Evolutionary conservation across 2,329 filamentous ascomycete genomes (phyloP).

Genomic region (Coniochaeta sp.): DNA sequence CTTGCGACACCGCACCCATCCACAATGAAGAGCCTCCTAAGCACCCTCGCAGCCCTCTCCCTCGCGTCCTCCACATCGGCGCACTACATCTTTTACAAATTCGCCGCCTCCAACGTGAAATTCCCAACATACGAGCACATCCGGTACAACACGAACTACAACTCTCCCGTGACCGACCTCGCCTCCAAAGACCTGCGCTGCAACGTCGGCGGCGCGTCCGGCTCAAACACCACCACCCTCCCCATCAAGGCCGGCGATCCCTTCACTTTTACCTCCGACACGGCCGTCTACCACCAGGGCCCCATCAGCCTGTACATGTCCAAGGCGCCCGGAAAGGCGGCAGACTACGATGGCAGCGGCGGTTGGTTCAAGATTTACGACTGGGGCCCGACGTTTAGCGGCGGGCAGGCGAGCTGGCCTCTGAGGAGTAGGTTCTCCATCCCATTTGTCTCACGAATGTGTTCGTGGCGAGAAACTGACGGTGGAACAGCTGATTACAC

Average conservation of each 20-base stretch:
- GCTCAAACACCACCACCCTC: conserved; percentile 25
- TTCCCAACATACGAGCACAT: conserved; percentile 30
- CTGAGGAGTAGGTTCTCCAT: conserved; percentile 14
- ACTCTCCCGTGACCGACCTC: conserved; percentile 36
- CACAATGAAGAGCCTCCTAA: conserved; percentile 24
- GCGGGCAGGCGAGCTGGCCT: conserved; percentile 22
- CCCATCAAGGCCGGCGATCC: conserved; percentile 27
- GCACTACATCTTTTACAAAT: conserved; percentile 34
- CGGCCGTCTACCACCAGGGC: conserved; percentile 34
- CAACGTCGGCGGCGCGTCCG: conserved; percentile 30
- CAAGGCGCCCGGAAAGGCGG: conserved; percentile 26
- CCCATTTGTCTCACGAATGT: background rate
- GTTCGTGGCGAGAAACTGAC: background rate
- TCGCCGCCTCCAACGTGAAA: conserved; percentile 23
- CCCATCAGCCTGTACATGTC: conserved; percentile 34
- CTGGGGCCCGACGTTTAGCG: conserved; percentile 15
- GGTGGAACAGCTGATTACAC: conserved; percentile 18
- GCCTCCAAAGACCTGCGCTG: conserved; percentile 31
- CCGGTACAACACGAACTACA: conserved; percentile 38
- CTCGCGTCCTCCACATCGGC: conserved; percentile 25
- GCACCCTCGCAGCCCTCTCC: conserved; percentile 17
- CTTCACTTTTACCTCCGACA: conserved; percentile 32
- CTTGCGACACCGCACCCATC: too few species aligned
- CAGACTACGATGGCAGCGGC: conserved; percentile 30
- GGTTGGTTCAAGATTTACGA: conserved; percentile 37